Conservation (phyloP, 2,329 filamentous ascomycete species). For the Exophiala sp. region DNA sequence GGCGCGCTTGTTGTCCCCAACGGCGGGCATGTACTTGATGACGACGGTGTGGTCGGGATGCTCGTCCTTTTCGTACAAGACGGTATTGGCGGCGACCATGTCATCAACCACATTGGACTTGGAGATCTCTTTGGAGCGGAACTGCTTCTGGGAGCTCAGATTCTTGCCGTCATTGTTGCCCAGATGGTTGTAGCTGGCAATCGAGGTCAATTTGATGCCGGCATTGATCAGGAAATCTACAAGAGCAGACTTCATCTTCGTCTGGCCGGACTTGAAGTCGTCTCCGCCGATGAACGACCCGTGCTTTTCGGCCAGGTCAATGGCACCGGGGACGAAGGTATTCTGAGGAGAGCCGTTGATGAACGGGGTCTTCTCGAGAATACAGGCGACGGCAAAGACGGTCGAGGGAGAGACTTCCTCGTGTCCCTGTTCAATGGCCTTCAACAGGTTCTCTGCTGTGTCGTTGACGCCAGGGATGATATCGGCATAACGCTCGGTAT, state of each 20-base stretch:
- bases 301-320: slow-evolving; percentile 81
- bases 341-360: slow-evolving; percentile 99
- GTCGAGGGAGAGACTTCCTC: slow-evolving; percentile 91
- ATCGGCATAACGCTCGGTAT: slow-evolving; percentile 94
- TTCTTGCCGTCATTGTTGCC: slow-evolving; percentile 99
- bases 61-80: slow-evolving; percentile 86
- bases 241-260: slow-evolving; percentile 99
- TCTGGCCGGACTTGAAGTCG: slow-evolving; percentile 99
- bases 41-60: slow-evolving; percentile 98
- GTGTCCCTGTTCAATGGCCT: slow-evolving; percentile 79
- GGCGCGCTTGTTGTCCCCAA: slow-evolving; percentile 97
- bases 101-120: slow-evolving; percentile 99
- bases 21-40: slow-evolving; percentile 99
- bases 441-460: slow-evolving; percentile 87
- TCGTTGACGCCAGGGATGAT: slow-evolving; percentile 86
- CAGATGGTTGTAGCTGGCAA: slow-evolving; percentile 98
- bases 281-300: slow-evolving; percentile 91
- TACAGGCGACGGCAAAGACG: slow-evolving; percentile 89
- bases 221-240: slow-evolving; percentile 98
- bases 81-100: slow-evolving; percentile 93
- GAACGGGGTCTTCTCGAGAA: slow-evolving; percentile 84
- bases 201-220: slow-evolving; percentile 96
- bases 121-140: slow-evolving; percentile 99
- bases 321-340: slow-evolving; percentile 91
- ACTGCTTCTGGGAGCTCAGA: slow-evolving; percentile 92